Evolutionary conservation across 164 flowering plant species (phyloP).

Genomic region (Vitis riparia): DNA sequence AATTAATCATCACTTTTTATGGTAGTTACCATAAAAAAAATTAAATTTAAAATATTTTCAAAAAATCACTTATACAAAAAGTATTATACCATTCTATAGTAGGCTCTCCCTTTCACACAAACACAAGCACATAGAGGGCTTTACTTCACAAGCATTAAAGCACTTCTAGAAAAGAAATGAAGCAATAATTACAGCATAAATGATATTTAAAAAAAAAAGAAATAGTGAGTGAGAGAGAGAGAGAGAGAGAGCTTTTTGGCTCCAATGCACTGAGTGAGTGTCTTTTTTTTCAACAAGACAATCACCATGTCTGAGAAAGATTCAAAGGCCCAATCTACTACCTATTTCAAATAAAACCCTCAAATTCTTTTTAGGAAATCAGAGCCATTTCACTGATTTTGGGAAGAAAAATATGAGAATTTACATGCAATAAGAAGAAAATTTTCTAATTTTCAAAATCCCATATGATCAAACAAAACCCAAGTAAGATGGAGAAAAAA

Average conservation of each 20-base stretch:
- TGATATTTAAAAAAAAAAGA: not conserved
- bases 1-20: too few relatives aligned
- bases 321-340: constrained; percentile 22
- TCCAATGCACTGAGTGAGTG: constrained; percentile 19
- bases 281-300: constrained; percentile 40
- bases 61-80: too few relatives aligned
- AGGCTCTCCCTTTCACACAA: not conserved
- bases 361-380: not conserved
- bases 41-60: too few relatives aligned
- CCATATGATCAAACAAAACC: too few relatives aligned
- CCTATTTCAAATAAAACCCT: constrained; percentile 13
- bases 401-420: not conserved
- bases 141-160: constrained; percentile 8
- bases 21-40: too few relatives aligned
- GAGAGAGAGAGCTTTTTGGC: constrained; percentile 10
- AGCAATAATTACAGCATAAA: constrained; percentile 29
- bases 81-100: too few relatives aligned
- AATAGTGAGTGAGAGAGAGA: not conserved
- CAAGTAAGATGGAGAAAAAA: not conserved
- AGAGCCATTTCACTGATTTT: not conserved
- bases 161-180: constrained; percentile 15
- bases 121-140: not conserved
- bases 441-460: too few relatives aligned
- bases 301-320: constrained; percentile 47
- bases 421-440: not conserved